phyloP scores from a whole-genome alignment of 257 asterid species.

The Fraxinus pennsylvanica region DNA sequence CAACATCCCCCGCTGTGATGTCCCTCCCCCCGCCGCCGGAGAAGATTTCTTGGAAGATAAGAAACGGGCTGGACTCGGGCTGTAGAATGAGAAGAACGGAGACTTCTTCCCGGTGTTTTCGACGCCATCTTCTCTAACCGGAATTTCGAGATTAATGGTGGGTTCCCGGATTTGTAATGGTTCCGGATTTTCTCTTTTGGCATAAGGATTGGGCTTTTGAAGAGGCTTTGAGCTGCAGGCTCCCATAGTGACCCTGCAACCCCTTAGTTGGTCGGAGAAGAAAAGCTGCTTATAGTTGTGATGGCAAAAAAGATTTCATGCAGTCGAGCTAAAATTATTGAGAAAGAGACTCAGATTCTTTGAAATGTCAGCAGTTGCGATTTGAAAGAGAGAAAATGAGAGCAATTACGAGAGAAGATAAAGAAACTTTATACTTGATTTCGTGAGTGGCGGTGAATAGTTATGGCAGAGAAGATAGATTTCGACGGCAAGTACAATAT shows the following conservation, averaged over 20 bases:
- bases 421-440: not conserved
- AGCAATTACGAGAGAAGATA: not conserved
- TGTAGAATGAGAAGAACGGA: constrained; percentile 33
- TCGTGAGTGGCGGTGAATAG: not conserved
- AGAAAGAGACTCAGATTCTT: not conserved
- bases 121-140: constrained; percentile 6
- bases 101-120: constrained; percentile 20
- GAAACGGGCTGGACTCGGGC: constrained; percentile 37
- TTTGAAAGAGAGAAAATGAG: not conserved
- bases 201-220: constrained; percentile 55
- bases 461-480: not conserved
- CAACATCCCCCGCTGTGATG: constrained; percentile 35
- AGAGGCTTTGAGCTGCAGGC: constrained; percentile 55
- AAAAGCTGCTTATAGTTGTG: not conserved
- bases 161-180: constrained; percentile 18
- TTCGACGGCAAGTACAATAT: no score
- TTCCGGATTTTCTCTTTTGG: constrained; percentile 28
- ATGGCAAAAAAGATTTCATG: not conserved
- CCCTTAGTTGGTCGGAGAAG: not conserved
- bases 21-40: constrained; percentile 21
- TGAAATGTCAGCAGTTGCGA: not conserved
- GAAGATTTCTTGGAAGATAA: constrained; percentile 42
- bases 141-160: constrained; percentile 22
- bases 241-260: constrained; percentile 43
- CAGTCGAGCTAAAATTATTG: not conserved